Base-by-base conservation (phyloP, 257 asterid genomes). In the Fraxinus cuspidata region DNA sequence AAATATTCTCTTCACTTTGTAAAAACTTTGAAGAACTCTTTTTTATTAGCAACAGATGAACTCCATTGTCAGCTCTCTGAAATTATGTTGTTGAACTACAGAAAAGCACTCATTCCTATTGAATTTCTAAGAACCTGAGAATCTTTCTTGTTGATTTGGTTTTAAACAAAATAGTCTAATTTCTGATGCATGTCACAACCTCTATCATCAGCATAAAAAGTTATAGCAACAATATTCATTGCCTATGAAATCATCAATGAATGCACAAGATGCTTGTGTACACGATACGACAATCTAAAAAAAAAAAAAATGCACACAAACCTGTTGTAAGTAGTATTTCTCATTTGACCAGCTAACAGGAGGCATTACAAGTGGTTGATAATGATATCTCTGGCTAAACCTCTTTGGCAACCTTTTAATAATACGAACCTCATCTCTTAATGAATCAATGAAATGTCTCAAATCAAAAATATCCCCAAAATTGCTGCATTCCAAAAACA, bases 281-380 rank as follows among this genome's bases (percentile, higher is more conserved):
- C 53, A 44, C 2, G 5, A 44, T 15, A 53, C 11, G 1, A 16
- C 1, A 19, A 51, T 51, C 63, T 53, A 5, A 53, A 53, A 53
- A 51, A 4, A 5, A 5, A 5, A n/a, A 35, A 51, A 47, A 28
- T 7, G 74, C 40, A 74, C 80, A 47, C 81, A 40, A 42, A 94
- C 98, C 98, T 94, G 97, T 79, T 92, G 86, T 89, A 92, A 81
- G 85, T 94, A 94, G 88, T 94, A 94, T 67, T 92, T 92, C 76
- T 94, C 98, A 77, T 86, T 94, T 51, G 98, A 94, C 98, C 98
- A 94, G 89, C 98, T 94, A 75, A 94, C 89, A 67, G 98, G 98
- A 80, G 98, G 90, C 96, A 92, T 94, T 76, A 65, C 90, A 58
- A 92, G 87, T 35, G 90, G 91, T 82, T 89, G 94, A 83, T 87